phyloP scores from a whole-genome alignment of 345 rosid genomes.

The Corchorus olitorius region DNA sequence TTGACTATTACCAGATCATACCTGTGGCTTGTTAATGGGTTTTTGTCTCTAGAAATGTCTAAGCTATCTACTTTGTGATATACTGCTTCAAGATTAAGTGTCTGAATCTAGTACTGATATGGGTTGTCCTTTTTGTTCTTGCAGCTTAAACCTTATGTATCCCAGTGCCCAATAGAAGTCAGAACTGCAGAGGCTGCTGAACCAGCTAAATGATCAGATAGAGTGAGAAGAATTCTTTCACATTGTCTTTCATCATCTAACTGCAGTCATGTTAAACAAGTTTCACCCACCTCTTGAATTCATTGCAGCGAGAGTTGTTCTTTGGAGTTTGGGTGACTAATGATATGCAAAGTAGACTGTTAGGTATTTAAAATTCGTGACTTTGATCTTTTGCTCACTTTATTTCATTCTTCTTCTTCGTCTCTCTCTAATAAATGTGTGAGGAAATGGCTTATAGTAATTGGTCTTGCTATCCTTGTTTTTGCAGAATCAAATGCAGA shows the following conservation, averaged over 20 bases:
- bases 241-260: neutral
- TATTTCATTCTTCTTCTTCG: no score
- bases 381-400: no score
- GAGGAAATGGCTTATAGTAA: no score
- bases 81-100: neutral
- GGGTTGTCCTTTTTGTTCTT: slow-evolving; percentile 20
- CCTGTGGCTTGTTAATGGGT: neutral
- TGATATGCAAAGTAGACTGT: no score
- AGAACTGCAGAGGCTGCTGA: slow-evolving; percentile 48
- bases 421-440: no score
- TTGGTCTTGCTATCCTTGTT: no score
- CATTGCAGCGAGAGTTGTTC: no score
- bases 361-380: no score
- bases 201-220: slow-evolving; percentile 34
- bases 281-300: no score
- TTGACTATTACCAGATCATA: neutral
- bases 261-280: neutral
- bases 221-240: neutral
- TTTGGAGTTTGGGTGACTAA: no score
- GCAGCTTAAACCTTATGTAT: slow-evolving; percentile 72
- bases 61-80: neutral
- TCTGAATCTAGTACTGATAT: slow-evolving; percentile 17
- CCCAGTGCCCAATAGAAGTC: slow-evolving; percentile 46
- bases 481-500: no score
- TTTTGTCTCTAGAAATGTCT: neutral